These are phyloP conservation scores for Chernovozyma aurita DNA, from an alignment of 1,139 yeast genomes.

Conservation along the genomic window DNA sequence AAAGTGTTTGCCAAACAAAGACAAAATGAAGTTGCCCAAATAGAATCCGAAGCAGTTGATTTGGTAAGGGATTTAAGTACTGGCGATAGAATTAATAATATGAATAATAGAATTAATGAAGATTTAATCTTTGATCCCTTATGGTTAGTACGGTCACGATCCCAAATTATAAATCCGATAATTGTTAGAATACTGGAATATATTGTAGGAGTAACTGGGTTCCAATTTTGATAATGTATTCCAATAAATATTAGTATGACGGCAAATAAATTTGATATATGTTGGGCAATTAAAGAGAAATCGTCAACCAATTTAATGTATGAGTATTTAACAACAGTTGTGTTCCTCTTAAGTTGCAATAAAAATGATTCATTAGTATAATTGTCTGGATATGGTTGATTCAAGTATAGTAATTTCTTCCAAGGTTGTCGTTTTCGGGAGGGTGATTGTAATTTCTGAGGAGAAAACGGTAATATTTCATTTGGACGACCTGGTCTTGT, in stretches of 20 bases:
- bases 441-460: not conserved
- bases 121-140: conserved; percentile 44
- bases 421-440: conserved; percentile 37
- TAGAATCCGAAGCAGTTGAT: conserved; percentile 89
- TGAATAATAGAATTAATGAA: conserved; percentile 61
- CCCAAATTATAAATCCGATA: conserved; percentile 22
- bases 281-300: conserved; percentile 63
- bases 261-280: conserved; percentile 55
- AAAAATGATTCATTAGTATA: conserved; percentile 79
- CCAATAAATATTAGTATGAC: conserved; percentile 63
- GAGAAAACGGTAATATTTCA: not conserved
- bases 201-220: conserved; percentile 34
- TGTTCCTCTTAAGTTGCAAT: conserved; percentile 71
- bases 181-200: conserved; percentile 21
- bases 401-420: conserved; percentile 84
- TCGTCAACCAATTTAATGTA: conserved; percentile 62
- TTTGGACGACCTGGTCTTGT: not conserved
- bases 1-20: conserved; percentile 63
- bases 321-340: conserved; percentile 67
- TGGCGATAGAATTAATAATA: conserved; percentile 78
- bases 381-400: conserved; percentile 88
- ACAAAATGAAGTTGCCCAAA: conserved; percentile 89
- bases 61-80: conserved; percentile 82
- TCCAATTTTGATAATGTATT: conserved; percentile 44
- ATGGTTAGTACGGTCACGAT: conserved; percentile 3